Conservation (phyloP, 805 yeast genomes). For the Lipomyces yamadae region DNA sequence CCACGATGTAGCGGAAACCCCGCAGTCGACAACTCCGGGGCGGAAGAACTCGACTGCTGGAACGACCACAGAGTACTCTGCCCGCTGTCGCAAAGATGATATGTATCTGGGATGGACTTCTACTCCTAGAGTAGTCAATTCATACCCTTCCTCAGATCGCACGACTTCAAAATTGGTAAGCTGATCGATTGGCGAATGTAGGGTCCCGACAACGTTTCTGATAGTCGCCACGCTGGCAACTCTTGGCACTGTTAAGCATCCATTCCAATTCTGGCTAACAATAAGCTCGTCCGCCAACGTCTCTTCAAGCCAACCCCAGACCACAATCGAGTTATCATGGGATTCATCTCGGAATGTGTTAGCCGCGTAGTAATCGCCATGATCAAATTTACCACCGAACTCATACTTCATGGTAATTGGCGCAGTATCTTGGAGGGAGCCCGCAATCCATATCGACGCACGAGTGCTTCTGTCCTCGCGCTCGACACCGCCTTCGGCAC, state of each 20-base stretch:
- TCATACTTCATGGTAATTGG: background rate
- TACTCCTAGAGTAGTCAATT: constrained; percentile 8
- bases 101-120: constrained; percentile 4
- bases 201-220: constrained; percentile 5
- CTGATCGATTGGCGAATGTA: background rate
- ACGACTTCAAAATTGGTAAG: constrained; percentile 3
- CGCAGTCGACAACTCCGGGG: background rate
- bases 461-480: background rate
- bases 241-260: constrained; percentile 4
- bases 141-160: background rate
- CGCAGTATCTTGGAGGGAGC: background rate
- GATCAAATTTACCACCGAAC: constrained; percentile 9
- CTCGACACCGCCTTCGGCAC: constrained; percentile 7
- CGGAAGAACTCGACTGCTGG: background rate
- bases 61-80: background rate
- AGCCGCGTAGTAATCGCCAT: constrained; percentile 11
- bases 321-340: constrained; percentile 5
- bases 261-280: constrained; percentile 10
- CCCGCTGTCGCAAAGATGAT: background rate
- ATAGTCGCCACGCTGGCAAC: background rate
- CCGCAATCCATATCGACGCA: constrained; percentile 6
- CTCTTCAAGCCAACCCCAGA: constrained; percentile 16
- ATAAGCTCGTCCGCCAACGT: constrained; percentile 2
- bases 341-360: constrained; percentile 11
- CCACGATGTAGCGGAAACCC: background rate